Conservation (phyloP, 805 yeast species). For the Sugiyamaella floridensis region DNA sequence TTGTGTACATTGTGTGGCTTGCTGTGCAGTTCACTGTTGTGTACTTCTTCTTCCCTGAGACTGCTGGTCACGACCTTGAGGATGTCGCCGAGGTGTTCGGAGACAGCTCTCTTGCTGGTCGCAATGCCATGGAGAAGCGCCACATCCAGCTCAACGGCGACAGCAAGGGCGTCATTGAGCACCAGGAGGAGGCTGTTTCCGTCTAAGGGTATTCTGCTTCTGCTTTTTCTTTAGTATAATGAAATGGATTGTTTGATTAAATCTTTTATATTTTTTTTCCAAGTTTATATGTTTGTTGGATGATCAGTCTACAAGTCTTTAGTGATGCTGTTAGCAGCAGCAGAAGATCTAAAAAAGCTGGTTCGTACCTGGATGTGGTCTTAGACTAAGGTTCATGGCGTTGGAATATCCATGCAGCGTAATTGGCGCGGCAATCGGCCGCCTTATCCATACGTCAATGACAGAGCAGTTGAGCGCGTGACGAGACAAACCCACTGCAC, state of each 20-base stretch:
- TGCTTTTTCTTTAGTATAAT: background rate
- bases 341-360: no score
- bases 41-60: constrained; percentile 37
- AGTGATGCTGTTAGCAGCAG: no score
- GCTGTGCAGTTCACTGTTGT: constrained; percentile 29
- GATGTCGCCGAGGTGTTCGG: constrained; percentile 40
- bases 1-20: constrained; percentile 26
- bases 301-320: no score
- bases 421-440: no score
- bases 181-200: background rate
- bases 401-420: no score
- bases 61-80: constrained; percentile 39
- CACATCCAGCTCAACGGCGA: constrained; percentile 4
- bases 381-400: no score
- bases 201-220: background rate
- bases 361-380: no score
- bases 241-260: background rate
- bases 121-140: constrained; percentile 3
- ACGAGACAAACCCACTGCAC: no score
- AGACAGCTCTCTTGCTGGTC: constrained; percentile 15
- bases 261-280: no score
- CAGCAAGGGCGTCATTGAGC: constrained; percentile 3
- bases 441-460: no score
- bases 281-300: no score
- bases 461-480: no score